phyloP scores from a whole-genome alignment of 768 basidiomycete genomes.

The Boletus subcaerulescens region DNA sequence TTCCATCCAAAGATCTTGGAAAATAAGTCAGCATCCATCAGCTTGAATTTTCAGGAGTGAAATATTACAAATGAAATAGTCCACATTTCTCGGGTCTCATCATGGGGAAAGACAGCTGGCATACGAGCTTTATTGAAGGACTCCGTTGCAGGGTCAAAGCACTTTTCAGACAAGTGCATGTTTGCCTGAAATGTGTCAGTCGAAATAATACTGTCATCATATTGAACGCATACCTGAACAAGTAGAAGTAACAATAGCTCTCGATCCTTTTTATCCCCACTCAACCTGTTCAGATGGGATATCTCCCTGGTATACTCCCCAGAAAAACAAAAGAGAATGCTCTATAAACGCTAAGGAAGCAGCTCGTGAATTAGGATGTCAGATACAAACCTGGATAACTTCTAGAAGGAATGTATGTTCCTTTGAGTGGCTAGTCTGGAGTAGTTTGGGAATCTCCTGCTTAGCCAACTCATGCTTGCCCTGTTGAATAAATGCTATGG shows the following conservation, averaged over 20 bases:
- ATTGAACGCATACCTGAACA: slow-evolving; percentile 8
- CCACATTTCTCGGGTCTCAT: slow-evolving; percentile 13
- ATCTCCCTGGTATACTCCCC: slow-evolving; percentile 4
- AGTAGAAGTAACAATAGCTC: slow-evolving; percentile 7
- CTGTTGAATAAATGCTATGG: slow-evolving; percentile 6
- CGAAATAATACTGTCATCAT: neutral
- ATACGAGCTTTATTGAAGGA: slow-evolving; percentile 8
- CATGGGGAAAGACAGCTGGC: slow-evolving; percentile 12
- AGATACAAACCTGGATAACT: slow-evolving; percentile 10
- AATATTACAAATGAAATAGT: slow-evolving; percentile 11
- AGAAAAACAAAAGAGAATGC: slow-evolving; percentile 12
- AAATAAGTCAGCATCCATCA: neutral
- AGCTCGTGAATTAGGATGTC: neutral
- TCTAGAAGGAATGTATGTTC: slow-evolving; percentile 2
- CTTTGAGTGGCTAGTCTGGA: neutral
- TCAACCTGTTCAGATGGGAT: neutral
- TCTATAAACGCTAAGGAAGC: neutral
- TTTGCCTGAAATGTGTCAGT: slow-evolving; percentile 7
- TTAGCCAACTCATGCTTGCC: neutral
- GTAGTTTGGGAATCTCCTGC: neutral
- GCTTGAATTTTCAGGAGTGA: neutral
- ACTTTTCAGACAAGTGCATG: slow-evolving; percentile 4
- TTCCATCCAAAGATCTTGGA: slow-evolving; percentile 22
- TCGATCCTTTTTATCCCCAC: neutral
- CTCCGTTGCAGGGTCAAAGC: slow-evolving; percentile 6